A percentile compares a stretch with the other conserved stretches of the same genome.
phyloP scores from a whole-genome alignment of 2,329 filamentous ascomycete species.

The Fusarium redolens region DNA sequence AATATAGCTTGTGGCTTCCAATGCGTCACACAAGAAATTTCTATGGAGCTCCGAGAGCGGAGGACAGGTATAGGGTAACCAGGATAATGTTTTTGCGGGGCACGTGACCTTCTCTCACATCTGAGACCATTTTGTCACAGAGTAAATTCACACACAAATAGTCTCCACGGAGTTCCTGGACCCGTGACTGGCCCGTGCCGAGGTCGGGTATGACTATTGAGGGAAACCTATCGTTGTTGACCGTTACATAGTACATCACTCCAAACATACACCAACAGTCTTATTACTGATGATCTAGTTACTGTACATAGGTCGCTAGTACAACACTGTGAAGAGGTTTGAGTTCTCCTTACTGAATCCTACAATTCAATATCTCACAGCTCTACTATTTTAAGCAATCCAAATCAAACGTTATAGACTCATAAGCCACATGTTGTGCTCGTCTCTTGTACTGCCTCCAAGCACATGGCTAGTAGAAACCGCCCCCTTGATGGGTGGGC shows the following conservation, averaged over 20 bases:
- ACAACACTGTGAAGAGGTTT: neutral
- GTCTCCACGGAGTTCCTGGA: neutral
- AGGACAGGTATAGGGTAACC: neutral
- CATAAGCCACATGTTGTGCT: neutral
- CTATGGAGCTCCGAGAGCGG: neutral
- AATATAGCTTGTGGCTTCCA: neutral
- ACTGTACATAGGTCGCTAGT: neutral
- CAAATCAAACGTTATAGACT: neutral
- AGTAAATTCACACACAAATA: neutral
- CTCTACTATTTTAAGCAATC: neutral
- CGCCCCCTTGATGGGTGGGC: conserved; percentile 32
- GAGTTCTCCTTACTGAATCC: neutral
- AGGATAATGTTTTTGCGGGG: neutral
- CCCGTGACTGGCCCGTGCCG: neutral
- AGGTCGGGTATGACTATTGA: neutral
- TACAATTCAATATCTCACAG: neutral
- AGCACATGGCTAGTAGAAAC: neutral
- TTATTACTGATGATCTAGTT: neutral
- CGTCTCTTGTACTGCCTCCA: conserved; percentile 2
- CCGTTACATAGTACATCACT: neutral
- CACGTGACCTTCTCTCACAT: neutral
- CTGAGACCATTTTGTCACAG: too few species aligned
- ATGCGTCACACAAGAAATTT: neutral
- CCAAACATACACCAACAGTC: neutral
- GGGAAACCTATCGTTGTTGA: neutral